Evolutionary conservation across 192 early-diverging fungal genomes (phyloP).

Genomic region (Rhizophagus clarus): DNA sequence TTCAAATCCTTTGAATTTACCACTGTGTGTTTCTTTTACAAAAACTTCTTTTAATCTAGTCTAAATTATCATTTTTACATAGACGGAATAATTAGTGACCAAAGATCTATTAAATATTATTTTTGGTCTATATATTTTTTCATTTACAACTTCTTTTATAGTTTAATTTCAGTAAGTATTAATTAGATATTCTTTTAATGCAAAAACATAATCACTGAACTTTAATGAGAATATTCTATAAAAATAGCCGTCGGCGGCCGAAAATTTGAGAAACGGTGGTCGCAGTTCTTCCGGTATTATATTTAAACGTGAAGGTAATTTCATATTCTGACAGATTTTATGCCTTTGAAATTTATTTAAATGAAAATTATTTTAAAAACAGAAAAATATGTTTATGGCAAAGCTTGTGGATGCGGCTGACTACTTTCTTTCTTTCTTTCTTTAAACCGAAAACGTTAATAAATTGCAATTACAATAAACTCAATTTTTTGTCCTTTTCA

Average conservation of each 20-base stretch:
- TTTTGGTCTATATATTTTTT: not conserved
- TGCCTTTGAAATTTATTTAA: not conserved
- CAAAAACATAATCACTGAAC: not conserved
- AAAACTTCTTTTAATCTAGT: not conserved
- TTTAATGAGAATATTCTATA: not conserved
- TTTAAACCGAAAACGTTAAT: no score
- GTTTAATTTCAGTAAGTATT: not conserved
- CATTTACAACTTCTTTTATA: not conserved
- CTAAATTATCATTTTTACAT: not conserved
- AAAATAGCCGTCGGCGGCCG: not conserved
- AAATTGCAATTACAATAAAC: no score
- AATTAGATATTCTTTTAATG: not conserved
- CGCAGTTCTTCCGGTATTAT: not conserved
- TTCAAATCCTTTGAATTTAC: not conserved
- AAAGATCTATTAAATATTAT: not conserved
- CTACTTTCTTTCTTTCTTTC: no score
- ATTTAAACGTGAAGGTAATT: not conserved
- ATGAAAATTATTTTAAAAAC: no score
- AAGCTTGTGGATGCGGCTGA: no score
- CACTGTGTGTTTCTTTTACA: no score
- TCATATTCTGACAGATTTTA: not conserved
- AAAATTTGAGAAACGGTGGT: not conserved
- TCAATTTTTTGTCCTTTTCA: no score
- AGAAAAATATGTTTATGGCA: not conserved
- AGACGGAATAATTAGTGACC: not conserved